Evolutionary conservation across 1,139 yeast species (phyloP), one percentile per base, ranked within the genome.

Genomic region (Sugiyamaella novakii): DNA sequence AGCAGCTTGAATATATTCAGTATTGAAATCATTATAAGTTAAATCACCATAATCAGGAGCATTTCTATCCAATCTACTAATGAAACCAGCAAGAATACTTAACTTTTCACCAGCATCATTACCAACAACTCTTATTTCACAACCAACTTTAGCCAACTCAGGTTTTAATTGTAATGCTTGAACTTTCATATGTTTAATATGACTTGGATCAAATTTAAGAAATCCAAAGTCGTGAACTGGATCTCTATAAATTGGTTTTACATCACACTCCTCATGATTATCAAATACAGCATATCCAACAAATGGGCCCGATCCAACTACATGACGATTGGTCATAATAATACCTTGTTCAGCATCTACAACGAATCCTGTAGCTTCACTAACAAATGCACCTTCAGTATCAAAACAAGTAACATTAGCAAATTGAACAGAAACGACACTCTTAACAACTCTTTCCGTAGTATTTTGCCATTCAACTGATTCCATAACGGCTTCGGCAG

Each of bases 101-200:
- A 91, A 73, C 67, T 89, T 89, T 66, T 91, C 97, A 63, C 97
- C 97, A 5, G 96, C 95, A 71, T 91, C 97, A 67, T 91, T 91
- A 73, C 97, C 97, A 39, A 89, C 91, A 29, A 91, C 96, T 64
- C 96, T 77, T 60, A 91, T 89, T 65, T 91, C 97, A 33, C 89
- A 82, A 30, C 97, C 97, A 17, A 91, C 88, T 60, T 79, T 77
- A 21, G 96, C 97, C 52, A 84, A 72, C 18, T 87, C 91, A 0
- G 98, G 98, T 54, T 78, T 76, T 52, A 91, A 72, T 41, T 79
- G 78, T 46, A 91, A 74, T 43, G 84, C 84, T 41, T 76, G 75
- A 4, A 89, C 77, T 47, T 78, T 70, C 83, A 88, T 83, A 63
- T 89, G 85, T 66, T 85, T 86, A 53, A 91, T 80, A 28, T 74